Conservation (phyloP, 345 rosid species). For the Hibiscus tridactylites region DNA sequence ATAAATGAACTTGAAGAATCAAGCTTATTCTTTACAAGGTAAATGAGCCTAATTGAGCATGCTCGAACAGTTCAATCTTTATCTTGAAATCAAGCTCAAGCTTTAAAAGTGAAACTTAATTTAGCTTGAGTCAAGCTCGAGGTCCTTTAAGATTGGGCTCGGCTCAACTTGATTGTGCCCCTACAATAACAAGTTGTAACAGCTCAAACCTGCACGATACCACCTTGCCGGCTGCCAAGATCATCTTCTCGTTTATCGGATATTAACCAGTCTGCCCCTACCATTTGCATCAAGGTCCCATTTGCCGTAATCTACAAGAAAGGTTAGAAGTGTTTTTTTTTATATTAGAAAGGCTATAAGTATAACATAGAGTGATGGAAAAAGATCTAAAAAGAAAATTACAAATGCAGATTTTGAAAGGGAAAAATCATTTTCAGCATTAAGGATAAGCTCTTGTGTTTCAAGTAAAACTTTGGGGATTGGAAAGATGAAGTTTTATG, state of each 20-base stretch:
- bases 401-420: not conserved
- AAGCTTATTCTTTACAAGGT: not conserved
- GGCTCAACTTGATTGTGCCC: not conserved
- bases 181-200: not conserved
- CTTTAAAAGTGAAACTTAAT: not conserved
- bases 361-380: not conserved
- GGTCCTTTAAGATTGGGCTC: not conserved
- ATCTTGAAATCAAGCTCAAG: not conserved
- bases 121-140: not conserved
- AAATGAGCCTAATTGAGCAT: not conserved
- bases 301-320: conserved; percentile 55
- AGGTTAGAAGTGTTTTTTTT: not conserved
- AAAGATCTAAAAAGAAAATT: not conserved
- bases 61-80: not conserved
- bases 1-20: not conserved
- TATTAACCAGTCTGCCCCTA: conserved; percentile 94
- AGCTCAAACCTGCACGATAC: conserved; percentile 61
- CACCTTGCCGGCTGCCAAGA: conserved; percentile 57
- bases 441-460: not conserved
- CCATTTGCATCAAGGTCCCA: conserved; percentile 67
- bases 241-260: conserved; percentile 66
- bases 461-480: not conserved
- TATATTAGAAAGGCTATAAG: conserved; percentile 12
- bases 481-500: not conserved
- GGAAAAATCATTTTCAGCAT: not conserved